Evolutionary conservation across 768 basidiomycete genomes (phyloP).

Genomic region (Leccinum fibrillosum): DNA sequence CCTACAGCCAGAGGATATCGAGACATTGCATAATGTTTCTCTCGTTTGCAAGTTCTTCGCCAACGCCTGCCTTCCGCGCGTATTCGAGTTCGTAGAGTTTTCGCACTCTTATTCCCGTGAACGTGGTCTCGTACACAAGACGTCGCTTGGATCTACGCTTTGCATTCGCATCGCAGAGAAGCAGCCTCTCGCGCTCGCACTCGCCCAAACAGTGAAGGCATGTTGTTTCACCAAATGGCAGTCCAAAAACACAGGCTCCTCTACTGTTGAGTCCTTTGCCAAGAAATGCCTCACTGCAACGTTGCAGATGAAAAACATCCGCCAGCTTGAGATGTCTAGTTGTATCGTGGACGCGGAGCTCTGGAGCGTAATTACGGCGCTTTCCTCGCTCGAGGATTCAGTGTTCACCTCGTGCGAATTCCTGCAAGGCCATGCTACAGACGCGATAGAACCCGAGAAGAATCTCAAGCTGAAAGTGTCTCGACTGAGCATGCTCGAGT

Average conservation of each 20-base stretch:
- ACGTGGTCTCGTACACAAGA: not conserved
- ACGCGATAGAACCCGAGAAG: not conserved
- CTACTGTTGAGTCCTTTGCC: not conserved
- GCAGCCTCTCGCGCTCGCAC: not conserved
- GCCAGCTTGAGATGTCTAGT: not conserved
- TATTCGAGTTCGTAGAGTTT: not conserved
- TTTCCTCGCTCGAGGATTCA: not conserved
- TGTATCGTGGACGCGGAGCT: not conserved
- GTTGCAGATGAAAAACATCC: not conserved
- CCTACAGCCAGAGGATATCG: not conserved
- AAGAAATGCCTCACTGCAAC: not conserved
- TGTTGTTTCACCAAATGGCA: not conserved
- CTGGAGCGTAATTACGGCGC: not conserved
- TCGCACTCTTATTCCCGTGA: not conserved
- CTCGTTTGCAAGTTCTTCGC: not conserved
- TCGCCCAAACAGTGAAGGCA: not conserved
- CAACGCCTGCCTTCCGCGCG: not conserved
- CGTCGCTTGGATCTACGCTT: not conserved
- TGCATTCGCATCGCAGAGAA: not conserved
- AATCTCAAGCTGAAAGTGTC: not conserved
- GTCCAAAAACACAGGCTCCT: too few relatives aligned
- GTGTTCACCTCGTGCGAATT: not conserved
- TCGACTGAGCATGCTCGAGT: not conserved
- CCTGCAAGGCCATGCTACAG: not conserved
- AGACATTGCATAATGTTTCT: not conserved